Percentiles rank a stretch among this genome's conserved stretches.
These are phyloP conservation scores for Xylaria bambusicola DNA, from an alignment of 495 filamentous ascomycete genomes.

Conservation along the genomic window DNA sequence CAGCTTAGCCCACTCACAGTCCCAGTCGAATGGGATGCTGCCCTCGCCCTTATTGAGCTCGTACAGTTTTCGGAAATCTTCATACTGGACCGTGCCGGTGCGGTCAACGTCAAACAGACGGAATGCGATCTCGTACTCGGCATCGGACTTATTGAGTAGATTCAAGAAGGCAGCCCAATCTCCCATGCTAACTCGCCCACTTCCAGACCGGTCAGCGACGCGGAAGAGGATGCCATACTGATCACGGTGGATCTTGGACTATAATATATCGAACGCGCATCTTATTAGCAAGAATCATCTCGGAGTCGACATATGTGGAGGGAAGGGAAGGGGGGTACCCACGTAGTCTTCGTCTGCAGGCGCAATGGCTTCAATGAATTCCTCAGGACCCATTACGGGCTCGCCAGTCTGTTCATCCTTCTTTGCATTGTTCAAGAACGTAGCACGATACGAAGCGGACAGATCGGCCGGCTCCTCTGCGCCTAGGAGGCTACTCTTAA, in stretches of 20 bases:
- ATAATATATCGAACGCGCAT: conserved; percentile 16
- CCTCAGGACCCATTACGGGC: conserved; percentile 73
- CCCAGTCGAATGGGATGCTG: conserved; percentile 93
- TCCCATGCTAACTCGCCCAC: conserved; percentile 70
- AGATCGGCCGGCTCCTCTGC: conserved; percentile 58
- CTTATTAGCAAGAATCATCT: no score
- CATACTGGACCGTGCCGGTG: conserved; percentile 80
- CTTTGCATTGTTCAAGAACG: conserved; percentile 75
- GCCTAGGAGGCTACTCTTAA: conserved; percentile 79
- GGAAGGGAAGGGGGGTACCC: conserved; percentile 38
- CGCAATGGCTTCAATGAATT: conserved; percentile 89
- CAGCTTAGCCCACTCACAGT: conserved; percentile 93
- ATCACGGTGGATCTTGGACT: conserved; percentile 97
- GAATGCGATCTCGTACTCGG: conserved; percentile 98
- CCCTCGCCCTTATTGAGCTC: conserved; percentile 77
- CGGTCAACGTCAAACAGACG: conserved; percentile 88
- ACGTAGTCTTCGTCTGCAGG: conserved; percentile 89
- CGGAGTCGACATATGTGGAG: not conserved
- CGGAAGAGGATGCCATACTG: conserved; percentile 92
- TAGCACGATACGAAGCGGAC: conserved; percentile 67
- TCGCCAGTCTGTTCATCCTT: conserved; percentile 77
- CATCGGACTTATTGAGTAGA: conserved; percentile 89
- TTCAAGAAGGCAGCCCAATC: conserved; percentile 95
- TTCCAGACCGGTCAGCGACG: conserved; percentile 76
- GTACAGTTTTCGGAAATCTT: conserved; percentile 79